These are phyloP conservation scores for Daldinia loculata DNA, from an alignment of 495 filamentous ascomycete genomes.

Conservation along the genomic window DNA sequence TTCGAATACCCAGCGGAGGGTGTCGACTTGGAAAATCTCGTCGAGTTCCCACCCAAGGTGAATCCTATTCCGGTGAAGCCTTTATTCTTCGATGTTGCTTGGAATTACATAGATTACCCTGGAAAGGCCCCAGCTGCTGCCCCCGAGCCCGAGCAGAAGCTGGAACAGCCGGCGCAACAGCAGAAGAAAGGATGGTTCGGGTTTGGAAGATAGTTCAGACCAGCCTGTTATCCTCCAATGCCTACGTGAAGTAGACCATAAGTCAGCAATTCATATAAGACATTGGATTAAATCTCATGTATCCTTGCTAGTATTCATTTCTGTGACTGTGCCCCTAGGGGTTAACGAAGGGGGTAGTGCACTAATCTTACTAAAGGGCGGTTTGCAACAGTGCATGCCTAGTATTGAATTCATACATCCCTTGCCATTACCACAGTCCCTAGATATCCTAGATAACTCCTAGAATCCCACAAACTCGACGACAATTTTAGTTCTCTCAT, in stretches of 20 bases:
- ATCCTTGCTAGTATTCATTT: constrained; percentile 2
- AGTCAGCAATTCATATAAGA: constrained; percentile 12
- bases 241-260: constrained; percentile 16
- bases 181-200: constrained; percentile 88
- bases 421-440: constrained; percentile 11
- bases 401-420: constrained; percentile 18
- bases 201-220: constrained; percentile 73
- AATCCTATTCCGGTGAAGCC: constrained; percentile 92
- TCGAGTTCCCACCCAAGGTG: constrained; percentile 84
- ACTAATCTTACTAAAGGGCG: constrained; percentile 4
- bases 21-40: constrained; percentile 79
- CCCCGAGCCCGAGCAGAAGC: constrained; percentile 45
- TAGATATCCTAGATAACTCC: constrained; percentile 8
- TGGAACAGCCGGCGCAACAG: constrained; percentile 55
- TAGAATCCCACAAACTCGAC: background rate
- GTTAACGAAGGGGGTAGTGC: background rate
- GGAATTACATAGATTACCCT: constrained; percentile 98
- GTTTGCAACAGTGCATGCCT: constrained; percentile 37
- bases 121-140: constrained; percentile 56
- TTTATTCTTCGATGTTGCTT: constrained; percentile 94
- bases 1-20: constrained; percentile 73
- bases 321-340: constrained; percentile 2
- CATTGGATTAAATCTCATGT: constrained; percentile 17
- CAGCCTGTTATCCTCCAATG: background rate
- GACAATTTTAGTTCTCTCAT: background rate